Base-by-base conservation (phyloP, 257 asterid genomes). In the Jacaranda mimosifolia region DNA sequence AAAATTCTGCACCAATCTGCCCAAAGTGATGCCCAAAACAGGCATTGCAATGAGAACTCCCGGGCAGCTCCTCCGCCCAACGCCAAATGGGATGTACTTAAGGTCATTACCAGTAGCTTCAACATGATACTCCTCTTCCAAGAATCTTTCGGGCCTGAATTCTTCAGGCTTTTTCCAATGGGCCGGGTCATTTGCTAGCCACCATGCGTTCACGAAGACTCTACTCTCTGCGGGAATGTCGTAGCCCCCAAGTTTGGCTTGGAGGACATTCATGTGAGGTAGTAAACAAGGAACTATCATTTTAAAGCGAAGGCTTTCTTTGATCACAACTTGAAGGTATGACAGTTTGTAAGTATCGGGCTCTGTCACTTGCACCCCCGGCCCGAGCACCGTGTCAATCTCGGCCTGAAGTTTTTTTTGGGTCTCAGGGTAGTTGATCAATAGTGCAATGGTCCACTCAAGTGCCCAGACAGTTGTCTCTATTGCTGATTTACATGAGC, bases 11-110 rank as follows among this genome's bases (percentile, higher is more conserved):
- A 93, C 98, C 81, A 93, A 39, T 7, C 95, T 84, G 5, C 97
- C 98, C 82, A 93, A 35, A 4, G 96, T 89, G 52, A 93, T 91
- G 40, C 94, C 94, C 6, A 93, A 79, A 35, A 91, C 79, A 1
- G 97, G 96, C 89, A 93, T 18, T 0, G 98, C 98, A 1, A 86
- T 85, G 26, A 89, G 77, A 9, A 93, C 91, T 17, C 98, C 97
- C 0, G 97, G 98, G 86, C 97, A 93, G 82, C 97, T 93, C 79
- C 98, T 86, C 80, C 97, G 82, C 0, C 98, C 98, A 0, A 89
- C 92, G 0, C 98, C 98, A 7, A 93, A 93, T 0, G 98, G 98
- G 11, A 91, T 82, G 63, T 89, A 93, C 67, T 86, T 81, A 26
- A 93, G 68, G 77, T 93, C 92, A 6, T 93, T 93, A 9, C 98